Percentiles rank a stretch among this genome's conserved stretches.
Conservation (phyloP, 768 basidiomycete genomes). For the Pilatotrama ljubarskyi region DNA sequence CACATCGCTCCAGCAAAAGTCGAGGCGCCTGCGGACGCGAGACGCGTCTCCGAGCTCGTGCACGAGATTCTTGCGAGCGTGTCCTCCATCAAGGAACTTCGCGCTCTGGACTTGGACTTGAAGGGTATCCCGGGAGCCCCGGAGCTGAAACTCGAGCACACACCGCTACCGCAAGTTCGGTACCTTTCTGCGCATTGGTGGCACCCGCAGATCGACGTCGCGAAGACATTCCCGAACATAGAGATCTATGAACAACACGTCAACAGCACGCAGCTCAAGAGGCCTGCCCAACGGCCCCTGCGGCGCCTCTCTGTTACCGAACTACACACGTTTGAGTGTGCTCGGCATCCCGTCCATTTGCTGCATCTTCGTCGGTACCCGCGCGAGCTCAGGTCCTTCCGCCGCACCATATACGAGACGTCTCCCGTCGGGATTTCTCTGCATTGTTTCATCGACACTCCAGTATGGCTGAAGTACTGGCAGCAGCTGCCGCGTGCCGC, state of each 20-base stretch:
- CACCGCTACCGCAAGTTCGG: slow-evolving; percentile 1
- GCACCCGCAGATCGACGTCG: slow-evolving; percentile 4
- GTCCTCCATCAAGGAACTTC: slow-evolving; percentile 3
- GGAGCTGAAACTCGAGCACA: not conserved
- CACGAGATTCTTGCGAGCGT: not conserved
- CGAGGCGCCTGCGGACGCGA: not conserved
- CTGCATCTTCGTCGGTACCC: slow-evolving; percentile 13
- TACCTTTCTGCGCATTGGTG: slow-evolving; percentile 11
- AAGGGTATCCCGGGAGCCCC: not conserved
- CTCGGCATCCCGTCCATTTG: slow-evolving; percentile 5
- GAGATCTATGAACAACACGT: slow-evolving; percentile 8
- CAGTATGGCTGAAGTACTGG: slow-evolving; percentile 14
- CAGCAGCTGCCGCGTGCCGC: slow-evolving; percentile 6
- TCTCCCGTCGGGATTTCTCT: slow-evolving; percentile 14
- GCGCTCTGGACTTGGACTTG: slow-evolving; percentile 9
- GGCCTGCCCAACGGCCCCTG: not conserved
- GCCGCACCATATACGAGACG: slow-evolving; percentile 5
- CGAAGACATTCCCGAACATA: slow-evolving; percentile 6
- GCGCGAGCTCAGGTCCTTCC: slow-evolving; percentile 6
- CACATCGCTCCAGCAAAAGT: not conserved
- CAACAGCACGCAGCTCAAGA: slow-evolving; percentile 3
- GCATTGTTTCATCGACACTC: slow-evolving; percentile 10
- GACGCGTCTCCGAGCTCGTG: not conserved
- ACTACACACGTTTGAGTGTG: not conserved
- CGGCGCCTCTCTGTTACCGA: slow-evolving; percentile 12